Conservation (phyloP, 345 rosid genomes). For the Mangifera indica region DNA sequence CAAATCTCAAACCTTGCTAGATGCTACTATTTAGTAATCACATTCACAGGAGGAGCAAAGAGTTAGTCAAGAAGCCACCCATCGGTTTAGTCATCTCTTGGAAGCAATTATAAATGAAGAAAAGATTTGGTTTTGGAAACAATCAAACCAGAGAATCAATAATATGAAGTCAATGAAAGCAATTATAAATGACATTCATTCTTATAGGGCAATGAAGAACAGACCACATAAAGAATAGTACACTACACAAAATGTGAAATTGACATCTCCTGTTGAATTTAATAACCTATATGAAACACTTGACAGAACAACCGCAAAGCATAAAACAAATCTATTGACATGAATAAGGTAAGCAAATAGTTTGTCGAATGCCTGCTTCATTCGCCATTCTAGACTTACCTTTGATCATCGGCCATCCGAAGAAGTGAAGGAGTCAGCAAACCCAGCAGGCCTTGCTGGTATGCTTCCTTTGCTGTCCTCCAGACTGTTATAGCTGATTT, state of each 20-base stretch:
- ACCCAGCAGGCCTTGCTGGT: constrained; percentile 39
- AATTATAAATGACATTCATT: neutral
- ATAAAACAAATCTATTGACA: neutral
- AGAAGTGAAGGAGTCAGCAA: constrained; percentile 45
- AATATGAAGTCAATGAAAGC: neutral
- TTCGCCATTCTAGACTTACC: neutral
- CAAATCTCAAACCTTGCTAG: too few species aligned
- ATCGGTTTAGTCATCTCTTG: too few species aligned
- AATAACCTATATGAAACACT: neutral
- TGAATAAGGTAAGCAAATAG: too few species aligned
- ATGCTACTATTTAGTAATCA: too few species aligned
- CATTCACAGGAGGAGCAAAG: too few species aligned
- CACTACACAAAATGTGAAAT: neutral
- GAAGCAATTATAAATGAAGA: too few species aligned
- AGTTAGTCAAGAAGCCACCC: too few species aligned
- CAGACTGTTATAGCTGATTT: constrained; percentile 14
- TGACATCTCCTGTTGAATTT: constrained; percentile 2
- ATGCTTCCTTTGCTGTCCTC: constrained; percentile 42
- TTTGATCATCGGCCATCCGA: constrained; percentile 36
- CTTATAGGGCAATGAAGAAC: neutral
- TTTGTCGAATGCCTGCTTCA: neutral
- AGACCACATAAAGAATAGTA: neutral
- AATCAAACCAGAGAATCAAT: neutral
- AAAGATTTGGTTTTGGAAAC: neutral
- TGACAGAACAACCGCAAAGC: neutral